A percentile compares a stretch with the other conserved stretches of the same genome.
Evolutionary conservation across 306 rosid genomes (phyloP).

Genomic region (Quercus engelmannii): DNA sequence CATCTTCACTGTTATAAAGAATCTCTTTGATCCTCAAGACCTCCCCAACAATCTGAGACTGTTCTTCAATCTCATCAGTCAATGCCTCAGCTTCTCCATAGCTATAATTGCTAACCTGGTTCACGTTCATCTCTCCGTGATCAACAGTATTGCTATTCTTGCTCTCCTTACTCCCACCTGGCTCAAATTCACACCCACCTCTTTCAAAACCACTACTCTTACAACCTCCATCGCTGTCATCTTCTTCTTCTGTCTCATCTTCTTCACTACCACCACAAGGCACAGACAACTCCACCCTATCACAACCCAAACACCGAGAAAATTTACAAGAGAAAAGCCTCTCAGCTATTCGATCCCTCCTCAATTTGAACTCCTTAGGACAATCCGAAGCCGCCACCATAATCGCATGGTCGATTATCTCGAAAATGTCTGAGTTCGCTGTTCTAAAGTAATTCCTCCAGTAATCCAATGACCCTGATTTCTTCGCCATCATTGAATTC

Average conservation of each 20-base stretch:
- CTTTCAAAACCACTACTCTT: constrained; percentile 38
- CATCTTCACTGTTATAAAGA: constrained; percentile 35
- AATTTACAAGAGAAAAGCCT: constrained; percentile 48
- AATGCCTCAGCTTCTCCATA: constrained; percentile 87
- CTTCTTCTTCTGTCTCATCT: constrained; percentile 4
- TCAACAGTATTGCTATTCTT: constrained; percentile 55
- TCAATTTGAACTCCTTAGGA: constrained; percentile 64
- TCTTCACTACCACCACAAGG: constrained; percentile 23
- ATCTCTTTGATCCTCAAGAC: constrained; percentile 72
- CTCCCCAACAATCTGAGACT: constrained; percentile 58
- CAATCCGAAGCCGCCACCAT: constrained; percentile 87
- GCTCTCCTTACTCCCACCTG: constrained; percentile 85
- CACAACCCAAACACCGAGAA: constrained; percentile 71
- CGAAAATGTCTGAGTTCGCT: constrained; percentile 66
- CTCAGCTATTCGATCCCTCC: constrained; percentile 83
- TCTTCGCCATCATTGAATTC: constrained; percentile 39
- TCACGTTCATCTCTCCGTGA: constrained; percentile 39
- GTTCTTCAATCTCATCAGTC: constrained; percentile 81
- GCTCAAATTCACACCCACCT: constrained; percentile 42
- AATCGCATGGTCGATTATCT: constrained; percentile 80
- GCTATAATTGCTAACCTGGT: constrained; percentile 54
- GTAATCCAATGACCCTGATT: constrained; percentile 61
- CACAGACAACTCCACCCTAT: constrained; percentile 49
- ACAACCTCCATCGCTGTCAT: constrained; percentile 21
- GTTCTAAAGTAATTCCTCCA: constrained; percentile 83